A percentile compares a stretch with the other conserved stretches of the same genome.
phyloP scores from a whole-genome alignment of 2,329 filamentous ascomycete genomes.

The Calonectria leucothoes region DNA sequence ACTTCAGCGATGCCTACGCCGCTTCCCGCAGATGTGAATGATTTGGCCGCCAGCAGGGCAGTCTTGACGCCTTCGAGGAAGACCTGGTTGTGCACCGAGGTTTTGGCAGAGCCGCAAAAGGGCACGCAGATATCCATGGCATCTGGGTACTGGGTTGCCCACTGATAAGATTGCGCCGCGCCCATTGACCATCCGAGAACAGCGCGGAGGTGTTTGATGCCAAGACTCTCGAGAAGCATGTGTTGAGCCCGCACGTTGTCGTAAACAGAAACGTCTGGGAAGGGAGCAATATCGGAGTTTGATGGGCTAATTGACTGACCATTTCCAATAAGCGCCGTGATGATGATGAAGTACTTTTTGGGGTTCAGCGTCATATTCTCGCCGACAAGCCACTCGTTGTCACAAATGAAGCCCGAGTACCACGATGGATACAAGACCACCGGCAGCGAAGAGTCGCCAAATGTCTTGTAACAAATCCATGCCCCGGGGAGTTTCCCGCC shows the following conservation, averaged over 20 bases:
- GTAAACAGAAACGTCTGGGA: constrained; percentile 58
- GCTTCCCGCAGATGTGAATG: constrained; percentile 63
- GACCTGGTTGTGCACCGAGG: constrained; percentile 63
- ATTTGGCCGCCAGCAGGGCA: constrained; percentile 56
- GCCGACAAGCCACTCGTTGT: constrained; percentile 82
- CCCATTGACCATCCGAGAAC: constrained; percentile 70
- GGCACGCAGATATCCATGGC: constrained; percentile 59
- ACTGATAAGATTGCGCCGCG: constrained; percentile 65
- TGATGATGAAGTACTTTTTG: constrained; percentile 59
- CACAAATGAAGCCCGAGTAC: constrained; percentile 72
- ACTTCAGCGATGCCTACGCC: constrained; percentile 42
- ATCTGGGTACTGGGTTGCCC: constrained; percentile 60
- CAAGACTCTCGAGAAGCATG: constrained; percentile 53
- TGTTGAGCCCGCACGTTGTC: constrained; percentile 66
- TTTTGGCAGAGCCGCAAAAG: constrained; percentile 62
- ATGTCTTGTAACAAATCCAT: constrained; percentile 81
- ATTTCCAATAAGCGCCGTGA: constrained; percentile 64
- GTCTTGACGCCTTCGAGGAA: constrained; percentile 66
- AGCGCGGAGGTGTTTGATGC: constrained; percentile 55
- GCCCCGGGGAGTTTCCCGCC: constrained; percentile 72
- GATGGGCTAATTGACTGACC: constrained; percentile 66
- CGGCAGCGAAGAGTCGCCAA: constrained; percentile 71
- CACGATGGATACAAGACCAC: constrained; percentile 82
- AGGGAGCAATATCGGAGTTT: constrained; percentile 54
- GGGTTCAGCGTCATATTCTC: constrained; percentile 73